phyloP scores from a whole-genome alignment of 768 basidiomycete genomes.

The Leccinum subtestaceum region DNA sequence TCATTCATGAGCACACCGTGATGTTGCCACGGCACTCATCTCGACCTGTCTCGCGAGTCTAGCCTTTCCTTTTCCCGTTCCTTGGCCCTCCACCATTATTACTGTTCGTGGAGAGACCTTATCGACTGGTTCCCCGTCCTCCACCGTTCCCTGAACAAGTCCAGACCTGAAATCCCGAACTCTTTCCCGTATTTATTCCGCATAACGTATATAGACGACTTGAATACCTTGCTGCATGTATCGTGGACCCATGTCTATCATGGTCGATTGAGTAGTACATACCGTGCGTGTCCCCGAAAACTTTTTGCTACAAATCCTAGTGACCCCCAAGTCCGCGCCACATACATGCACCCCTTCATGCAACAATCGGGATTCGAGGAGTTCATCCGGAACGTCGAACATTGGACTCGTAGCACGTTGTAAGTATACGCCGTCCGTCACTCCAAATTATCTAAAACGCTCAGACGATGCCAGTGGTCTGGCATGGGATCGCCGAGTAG shows the following conservation, averaged over 20 bases:
- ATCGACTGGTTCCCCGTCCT: too few relatives aligned
- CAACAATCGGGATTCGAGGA: background rate
- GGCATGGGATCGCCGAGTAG: too few relatives aligned
- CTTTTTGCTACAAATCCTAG: too few relatives aligned
- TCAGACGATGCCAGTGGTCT: background rate
- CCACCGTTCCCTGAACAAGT: too few relatives aligned
- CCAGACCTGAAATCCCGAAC: too few relatives aligned
- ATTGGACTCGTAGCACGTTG: background rate
- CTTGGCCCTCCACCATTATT: background rate
- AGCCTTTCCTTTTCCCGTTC: background rate
- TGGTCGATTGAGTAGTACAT: too few relatives aligned
- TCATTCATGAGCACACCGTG: slow-evolving; percentile 9
- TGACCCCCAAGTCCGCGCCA: too few relatives aligned
- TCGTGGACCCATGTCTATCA: too few relatives aligned
- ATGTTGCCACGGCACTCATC: background rate
- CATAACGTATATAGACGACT: background rate
- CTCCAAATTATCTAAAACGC: background rate
- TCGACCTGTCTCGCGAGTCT: background rate
- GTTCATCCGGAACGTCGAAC: background rate
- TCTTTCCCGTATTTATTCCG: background rate
- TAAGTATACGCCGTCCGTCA: background rate
- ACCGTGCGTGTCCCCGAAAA: too few relatives aligned
- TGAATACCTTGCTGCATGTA: too few relatives aligned
- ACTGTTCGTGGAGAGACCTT: background rate
- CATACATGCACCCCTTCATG: background rate